A percentile compares a stretch with the other conserved stretches of the same genome.
Conservation (phyloP, 805 yeast genomes). For the Wickerhamomyces hampshirensis region DNA sequence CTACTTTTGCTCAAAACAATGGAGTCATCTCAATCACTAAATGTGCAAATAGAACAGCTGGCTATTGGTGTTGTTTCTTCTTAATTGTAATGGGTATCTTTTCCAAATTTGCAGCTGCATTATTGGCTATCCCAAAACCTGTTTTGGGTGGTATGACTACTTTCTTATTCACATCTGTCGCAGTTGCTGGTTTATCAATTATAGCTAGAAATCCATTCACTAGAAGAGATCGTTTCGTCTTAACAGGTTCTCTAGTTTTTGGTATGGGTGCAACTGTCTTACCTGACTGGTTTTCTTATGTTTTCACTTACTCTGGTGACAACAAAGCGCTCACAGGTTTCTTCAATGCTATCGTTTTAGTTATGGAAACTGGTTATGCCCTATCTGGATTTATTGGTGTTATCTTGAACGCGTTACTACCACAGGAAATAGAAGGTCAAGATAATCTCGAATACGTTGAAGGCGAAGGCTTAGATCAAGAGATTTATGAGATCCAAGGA, state of each 20-base stretch:
- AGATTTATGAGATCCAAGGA: constrained; percentile 9
- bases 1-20: constrained; percentile 92
- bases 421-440: constrained; percentile 49
- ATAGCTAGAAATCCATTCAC: constrained; percentile 50
- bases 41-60: constrained; percentile 82
- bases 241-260: constrained; percentile 57
- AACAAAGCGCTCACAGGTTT: constrained; percentile 55
- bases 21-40: constrained; percentile 92
- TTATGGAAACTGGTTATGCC: constrained; percentile 72
- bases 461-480: constrained; percentile 10
- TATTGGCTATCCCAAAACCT: constrained; percentile 73
- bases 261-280: constrained; percentile 67
- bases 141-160: constrained; percentile 91
- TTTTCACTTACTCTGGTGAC: constrained; percentile 61
- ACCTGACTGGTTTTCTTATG: constrained; percentile 57
- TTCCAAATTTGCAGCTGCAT: constrained; percentile 84
- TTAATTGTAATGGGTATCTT: constrained; percentile 82
- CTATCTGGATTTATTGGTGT: constrained; percentile 63
- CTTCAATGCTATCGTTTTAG: constrained; percentile 59
- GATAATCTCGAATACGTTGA: constrained; percentile 16
- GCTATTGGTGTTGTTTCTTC: constrained; percentile 78
- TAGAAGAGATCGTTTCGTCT: constrained; percentile 67
- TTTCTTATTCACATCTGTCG: constrained; percentile 68
- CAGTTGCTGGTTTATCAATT: constrained; percentile 69
- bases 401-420: constrained; percentile 52